These are phyloP conservation scores for Phaeomoniella chlamydospora DNA, from an alignment of 2,329 filamentous ascomycete genomes.

Conservation along the genomic window DNA sequence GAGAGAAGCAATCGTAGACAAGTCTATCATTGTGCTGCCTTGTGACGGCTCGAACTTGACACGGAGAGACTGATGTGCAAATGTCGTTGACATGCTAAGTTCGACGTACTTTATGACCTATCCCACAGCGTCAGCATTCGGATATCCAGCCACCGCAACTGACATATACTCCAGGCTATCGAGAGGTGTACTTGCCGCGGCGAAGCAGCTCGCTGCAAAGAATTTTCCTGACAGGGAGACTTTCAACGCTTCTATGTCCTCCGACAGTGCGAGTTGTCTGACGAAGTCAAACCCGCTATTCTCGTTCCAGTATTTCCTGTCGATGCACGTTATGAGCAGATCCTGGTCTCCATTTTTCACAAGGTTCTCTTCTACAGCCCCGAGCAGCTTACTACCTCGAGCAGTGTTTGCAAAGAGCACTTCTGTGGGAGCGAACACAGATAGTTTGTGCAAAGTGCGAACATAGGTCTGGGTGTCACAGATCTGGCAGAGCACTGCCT, in stretches of 20 bases:
- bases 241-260: conserved; percentile 70
- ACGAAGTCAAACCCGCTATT: conserved; percentile 62
- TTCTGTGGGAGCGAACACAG: conserved; percentile 62
- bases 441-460: conserved; percentile 73
- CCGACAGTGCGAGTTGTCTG: conserved; percentile 59
- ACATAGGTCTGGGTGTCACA: conserved; percentile 88
- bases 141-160: no score
- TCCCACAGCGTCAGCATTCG: background rate
- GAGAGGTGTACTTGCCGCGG: conserved; percentile 56
- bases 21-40: conserved; percentile 90
- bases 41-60: conserved; percentile 80
- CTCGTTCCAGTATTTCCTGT: conserved; percentile 77
- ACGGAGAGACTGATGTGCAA: conserved; percentile 65
- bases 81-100: conserved; percentile 49
- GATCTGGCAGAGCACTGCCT: conserved; percentile 77
- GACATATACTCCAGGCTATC: no score
- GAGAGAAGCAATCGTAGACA: conserved; percentile 71
- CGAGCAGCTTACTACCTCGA: conserved; percentile 61
- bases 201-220: conserved; percentile 71
- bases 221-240: conserved; percentile 70
- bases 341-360: conserved; percentile 22
- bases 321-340: conserved; percentile 47
- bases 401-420: conserved; percentile 64
- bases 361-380: conserved; percentile 59
- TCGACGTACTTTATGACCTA: conserved; percentile 75